Evolutionary conservation across 1,284 basidiomycete species (phyloP).

Genomic region (Pseudozyma pruni): DNA sequence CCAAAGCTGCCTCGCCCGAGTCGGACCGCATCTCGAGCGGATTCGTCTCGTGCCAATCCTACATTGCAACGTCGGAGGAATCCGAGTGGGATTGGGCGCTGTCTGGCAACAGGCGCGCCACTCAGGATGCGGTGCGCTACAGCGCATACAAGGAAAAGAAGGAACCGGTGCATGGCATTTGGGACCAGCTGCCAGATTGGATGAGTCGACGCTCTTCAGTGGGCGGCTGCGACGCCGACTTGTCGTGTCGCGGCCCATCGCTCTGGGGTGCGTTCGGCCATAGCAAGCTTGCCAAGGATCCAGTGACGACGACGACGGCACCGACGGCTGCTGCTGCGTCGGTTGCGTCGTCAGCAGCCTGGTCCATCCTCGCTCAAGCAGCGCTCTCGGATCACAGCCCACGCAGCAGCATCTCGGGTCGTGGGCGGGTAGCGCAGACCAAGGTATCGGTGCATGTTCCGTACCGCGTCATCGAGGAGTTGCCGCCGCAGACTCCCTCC

Average conservation of each 20-base stretch:
- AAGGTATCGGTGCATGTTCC: slow-evolving; percentile 35
- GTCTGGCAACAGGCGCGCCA: slow-evolving; percentile 31
- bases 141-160: slow-evolving; percentile 33
- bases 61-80: slow-evolving; percentile 19
- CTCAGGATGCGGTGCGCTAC: slow-evolving; percentile 28
- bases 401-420: slow-evolving; percentile 39
- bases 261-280: slow-evolving; percentile 17
- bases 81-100: slow-evolving; percentile 51
- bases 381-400: slow-evolving; percentile 31
- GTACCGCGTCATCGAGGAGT: slow-evolving; percentile 21
- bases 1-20: slow-evolving; percentile 23
- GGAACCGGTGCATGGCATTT: slow-evolving; percentile 44
- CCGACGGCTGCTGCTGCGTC: not conserved
- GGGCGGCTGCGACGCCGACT: slow-evolving; percentile 37
- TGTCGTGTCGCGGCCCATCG: slow-evolving; percentile 28
- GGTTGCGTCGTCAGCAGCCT: slow-evolving; percentile 7
- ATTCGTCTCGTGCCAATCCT: slow-evolving; percentile 11
- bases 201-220: slow-evolving; percentile 41
- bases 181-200: slow-evolving; percentile 50
- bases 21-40: slow-evolving; percentile 2
- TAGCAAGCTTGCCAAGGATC: slow-evolving; percentile 12
- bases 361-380: slow-evolving; percentile 14
- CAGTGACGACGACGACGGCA: slow-evolving; percentile 4
- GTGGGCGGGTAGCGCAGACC: slow-evolving; percentile 19
- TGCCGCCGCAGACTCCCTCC: slow-evolving; percentile 16